Percentiles rank a stretch among this genome's conserved stretches.
Evolutionary conservation across 768 basidiomycete genomes (phyloP).

Genomic region (Baorangia bicolor): DNA sequence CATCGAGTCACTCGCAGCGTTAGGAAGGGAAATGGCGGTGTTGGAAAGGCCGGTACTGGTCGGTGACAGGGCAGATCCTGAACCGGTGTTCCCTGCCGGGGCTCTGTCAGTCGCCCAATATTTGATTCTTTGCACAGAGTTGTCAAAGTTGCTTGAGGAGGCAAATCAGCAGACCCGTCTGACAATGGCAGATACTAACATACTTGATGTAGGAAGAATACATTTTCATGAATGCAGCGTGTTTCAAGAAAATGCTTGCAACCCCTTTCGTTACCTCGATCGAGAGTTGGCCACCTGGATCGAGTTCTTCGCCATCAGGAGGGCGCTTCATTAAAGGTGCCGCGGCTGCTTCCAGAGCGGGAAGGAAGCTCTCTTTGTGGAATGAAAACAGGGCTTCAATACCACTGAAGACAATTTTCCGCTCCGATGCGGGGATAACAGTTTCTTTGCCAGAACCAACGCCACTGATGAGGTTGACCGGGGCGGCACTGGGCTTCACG

Average conservation of each 20-base stretch:
- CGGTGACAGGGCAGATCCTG: slow-evolving; percentile 44
- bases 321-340: slow-evolving; percentile 58
- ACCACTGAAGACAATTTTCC: slow-evolving; percentile 89
- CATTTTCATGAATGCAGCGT: slow-evolving; percentile 98
- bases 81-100: slow-evolving; percentile 37
- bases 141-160: slow-evolving; percentile 82
- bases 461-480: slow-evolving; percentile 67
- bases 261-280: slow-evolving; percentile 74
- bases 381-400: slow-evolving; percentile 89
- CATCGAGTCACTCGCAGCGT: slow-evolving; percentile 40
- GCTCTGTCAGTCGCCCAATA: slow-evolving; percentile 72
- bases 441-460: slow-evolving; percentile 79
- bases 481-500: slow-evolving; percentile 76
- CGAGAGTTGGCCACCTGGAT: slow-evolving; percentile 73
- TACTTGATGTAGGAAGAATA: slow-evolving; percentile 98
- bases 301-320: slow-evolving; percentile 47
- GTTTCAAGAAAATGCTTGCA: slow-evolving; percentile 86
- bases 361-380: slow-evolving; percentile 90
- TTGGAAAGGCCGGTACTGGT: slow-evolving; percentile 57
- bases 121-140: slow-evolving; percentile 83
- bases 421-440: slow-evolving; percentile 78
- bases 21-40: slow-evolving; percentile 50
- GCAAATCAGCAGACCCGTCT: slow-evolving; percentile 11
- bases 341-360: slow-evolving; percentile 80
- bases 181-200: slow-evolving; percentile 28